Conservation (phyloP, 2,329 filamentous ascomycete species). For the Coniochaeta sp. region DNA sequence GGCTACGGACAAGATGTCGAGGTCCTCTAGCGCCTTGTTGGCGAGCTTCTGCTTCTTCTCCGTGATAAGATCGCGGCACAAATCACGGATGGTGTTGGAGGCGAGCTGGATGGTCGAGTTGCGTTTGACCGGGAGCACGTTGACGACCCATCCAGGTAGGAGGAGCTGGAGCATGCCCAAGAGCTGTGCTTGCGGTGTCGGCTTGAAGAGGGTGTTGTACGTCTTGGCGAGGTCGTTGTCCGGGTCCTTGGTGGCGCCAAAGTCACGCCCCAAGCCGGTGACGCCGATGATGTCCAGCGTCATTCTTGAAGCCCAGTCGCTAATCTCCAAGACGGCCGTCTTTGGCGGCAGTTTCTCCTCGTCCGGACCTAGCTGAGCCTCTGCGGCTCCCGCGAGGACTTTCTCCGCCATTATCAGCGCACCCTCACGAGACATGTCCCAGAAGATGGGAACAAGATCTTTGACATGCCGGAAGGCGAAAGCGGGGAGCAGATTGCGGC, state of each 20-base stretch:
- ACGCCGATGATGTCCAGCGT: conserved; percentile 71
- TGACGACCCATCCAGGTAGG: conserved; percentile 54
- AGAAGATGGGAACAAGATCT: conserved; percentile 77
- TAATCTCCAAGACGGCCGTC: conserved; percentile 45
- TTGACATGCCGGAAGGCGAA: conserved; percentile 85
- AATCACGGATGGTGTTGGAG: conserved; percentile 50
- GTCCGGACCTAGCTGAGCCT: conserved; percentile 10
- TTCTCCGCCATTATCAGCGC: conserved; percentile 51
- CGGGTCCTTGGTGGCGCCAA: conserved; percentile 56
- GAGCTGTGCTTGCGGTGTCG: conserved; percentile 41
- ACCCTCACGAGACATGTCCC: conserved; percentile 65
- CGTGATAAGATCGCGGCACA: conserved; percentile 61
- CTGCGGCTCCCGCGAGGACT: conserved; percentile 32
- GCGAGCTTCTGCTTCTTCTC: conserved; percentile 55
- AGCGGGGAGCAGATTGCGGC: conserved; percentile 72
- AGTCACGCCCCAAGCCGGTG: conserved; percentile 65
- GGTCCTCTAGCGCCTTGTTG: conserved; percentile 40
- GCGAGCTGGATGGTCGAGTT: conserved; percentile 58
- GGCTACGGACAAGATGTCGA: conserved; percentile 76
- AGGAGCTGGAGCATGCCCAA: conserved; percentile 54
- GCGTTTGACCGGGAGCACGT: conserved; percentile 57
- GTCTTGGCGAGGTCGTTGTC: conserved; percentile 49
- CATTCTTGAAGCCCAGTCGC: conserved; percentile 56
- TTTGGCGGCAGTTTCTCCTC: conserved; percentile 18
- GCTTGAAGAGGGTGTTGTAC: conserved; percentile 49